A percentile compares a stretch with the other conserved stretches of the same genome.
These are phyloP conservation scores for Cryptococcus sp. DNA, from an alignment of 1,284 basidiomycete species.

Conservation along the genomic window DNA sequence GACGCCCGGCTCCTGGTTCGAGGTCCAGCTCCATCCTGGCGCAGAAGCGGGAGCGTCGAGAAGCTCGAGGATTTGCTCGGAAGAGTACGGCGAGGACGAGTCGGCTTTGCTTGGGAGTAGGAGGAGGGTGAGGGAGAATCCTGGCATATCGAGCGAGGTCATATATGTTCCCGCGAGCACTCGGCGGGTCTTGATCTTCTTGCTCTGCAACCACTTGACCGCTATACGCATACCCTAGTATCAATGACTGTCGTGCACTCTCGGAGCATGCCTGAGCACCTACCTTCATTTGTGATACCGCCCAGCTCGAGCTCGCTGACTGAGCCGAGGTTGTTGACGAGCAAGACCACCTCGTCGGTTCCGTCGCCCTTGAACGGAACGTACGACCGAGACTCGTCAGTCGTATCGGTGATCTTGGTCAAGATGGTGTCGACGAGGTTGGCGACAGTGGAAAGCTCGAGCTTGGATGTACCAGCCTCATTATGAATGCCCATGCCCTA, in stretches of 20 bases:
- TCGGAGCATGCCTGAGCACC: constrained; percentile 2
- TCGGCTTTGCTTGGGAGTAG: constrained; percentile 65
- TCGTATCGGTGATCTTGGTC: constrained; percentile 69
- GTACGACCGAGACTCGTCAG: constrained; percentile 81
- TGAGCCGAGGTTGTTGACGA: constrained; percentile 66
- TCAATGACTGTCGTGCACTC: background rate
- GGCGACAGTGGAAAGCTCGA: constrained; percentile 63
- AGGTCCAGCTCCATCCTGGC: constrained; percentile 75
- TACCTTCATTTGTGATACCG: constrained; percentile 64
- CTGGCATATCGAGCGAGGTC: constrained; percentile 93
- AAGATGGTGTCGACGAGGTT: constrained; percentile 73
- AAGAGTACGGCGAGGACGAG: constrained; percentile 43
- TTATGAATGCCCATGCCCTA: constrained; percentile 81
- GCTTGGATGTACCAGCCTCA: constrained; percentile 77
- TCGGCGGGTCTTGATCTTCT: constrained; percentile 64
- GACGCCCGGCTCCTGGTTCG: constrained; percentile 35
- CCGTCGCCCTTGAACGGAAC: constrained; percentile 71
- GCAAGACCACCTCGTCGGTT: constrained; percentile 60
- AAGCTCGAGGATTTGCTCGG: constrained; percentile 66
- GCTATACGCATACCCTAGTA: constrained; percentile 36
- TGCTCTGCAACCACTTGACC: constrained; percentile 60
- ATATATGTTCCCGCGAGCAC: constrained; percentile 79
- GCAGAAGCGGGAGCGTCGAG: constrained; percentile 74
- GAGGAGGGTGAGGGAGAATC: constrained; percentile 85
- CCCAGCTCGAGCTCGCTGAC: constrained; percentile 82